Evolutionary conservation across 202 grass and related monocot species (phyloP).

Genomic region (Schoenoplectus tabernaemontani): DNA sequence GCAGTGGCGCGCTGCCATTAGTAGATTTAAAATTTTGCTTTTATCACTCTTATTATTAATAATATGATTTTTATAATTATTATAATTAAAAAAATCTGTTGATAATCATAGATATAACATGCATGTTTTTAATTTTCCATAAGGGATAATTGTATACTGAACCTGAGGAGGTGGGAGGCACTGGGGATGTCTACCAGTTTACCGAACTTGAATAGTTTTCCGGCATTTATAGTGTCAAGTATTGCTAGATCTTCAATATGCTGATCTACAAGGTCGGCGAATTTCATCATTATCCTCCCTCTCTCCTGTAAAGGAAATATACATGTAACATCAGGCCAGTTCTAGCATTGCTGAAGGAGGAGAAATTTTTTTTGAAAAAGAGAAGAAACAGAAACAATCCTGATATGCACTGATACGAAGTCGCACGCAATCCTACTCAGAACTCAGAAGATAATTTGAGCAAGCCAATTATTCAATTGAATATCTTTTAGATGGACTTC

Average conservation of each 20-base stretch:
- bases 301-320: conserved; percentile 40
- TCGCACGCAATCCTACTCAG: too few relatives aligned
- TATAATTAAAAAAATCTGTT: too few relatives aligned
- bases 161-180: conserved; percentile 33
- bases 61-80: too few relatives aligned
- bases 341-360: neutral
- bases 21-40: too few relatives aligned
- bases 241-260: conserved; percentile 52
- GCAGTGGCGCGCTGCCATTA: too few relatives aligned
- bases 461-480: neutral
- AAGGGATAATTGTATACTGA: neutral
- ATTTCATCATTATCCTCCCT: conserved; percentile 52
- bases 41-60: too few relatives aligned
- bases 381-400: neutral
- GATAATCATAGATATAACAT: neutral
- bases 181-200: conserved; percentile 49
- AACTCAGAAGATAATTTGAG: neutral
- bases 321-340: neutral
- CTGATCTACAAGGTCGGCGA: conserved; percentile 55
- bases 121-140: neutral
- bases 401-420: neutral
- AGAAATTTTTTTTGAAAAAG: neutral
- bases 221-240: conserved; percentile 76
- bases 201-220: conserved; percentile 57
- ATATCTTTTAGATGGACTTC: neutral